Evolutionary conservation across 805 yeast genomes (phyloP).

Genomic region (Saccharomycopsis babjevae): DNA sequence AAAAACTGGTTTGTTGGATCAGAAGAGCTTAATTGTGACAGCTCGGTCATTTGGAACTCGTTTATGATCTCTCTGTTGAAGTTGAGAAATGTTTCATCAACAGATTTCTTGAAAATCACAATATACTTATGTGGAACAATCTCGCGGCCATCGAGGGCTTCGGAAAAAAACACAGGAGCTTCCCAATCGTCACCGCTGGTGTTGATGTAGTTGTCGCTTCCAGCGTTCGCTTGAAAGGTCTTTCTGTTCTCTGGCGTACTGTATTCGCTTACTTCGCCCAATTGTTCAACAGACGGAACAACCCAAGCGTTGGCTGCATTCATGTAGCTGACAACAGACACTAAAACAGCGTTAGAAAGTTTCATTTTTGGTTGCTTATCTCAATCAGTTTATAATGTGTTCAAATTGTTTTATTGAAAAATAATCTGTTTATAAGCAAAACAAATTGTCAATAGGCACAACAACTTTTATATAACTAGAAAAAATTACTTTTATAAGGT

Average conservation of each 20-base stretch:
- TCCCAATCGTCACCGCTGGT: neutral
- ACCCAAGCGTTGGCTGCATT: slow-evolving; percentile 40
- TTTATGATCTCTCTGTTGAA: slow-evolving; percentile 63
- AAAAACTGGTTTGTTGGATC: slow-evolving; percentile 32
- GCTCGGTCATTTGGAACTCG: slow-evolving; percentile 37
- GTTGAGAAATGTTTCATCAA: slow-evolving; percentile 40
- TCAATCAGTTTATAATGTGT: too few species aligned
- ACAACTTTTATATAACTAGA: too few species aligned
- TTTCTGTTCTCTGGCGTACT: neutral
- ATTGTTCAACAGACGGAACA: slow-evolving; percentile 33
- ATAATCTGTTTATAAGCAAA: too few species aligned
- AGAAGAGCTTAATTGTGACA: slow-evolving; percentile 27
- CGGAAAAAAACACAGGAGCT: neutral
- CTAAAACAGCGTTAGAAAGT: slow-evolving; percentile 22
- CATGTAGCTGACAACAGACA: slow-evolving; percentile 29
- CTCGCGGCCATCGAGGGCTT: neutral
- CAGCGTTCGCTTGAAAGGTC: neutral
- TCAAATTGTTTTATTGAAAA: neutral
- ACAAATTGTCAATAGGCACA: too few species aligned
- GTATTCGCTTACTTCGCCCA: neutral
- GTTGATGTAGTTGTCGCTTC: neutral
- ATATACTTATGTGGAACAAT: slow-evolving; percentile 6
- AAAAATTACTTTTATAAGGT: too few species aligned
- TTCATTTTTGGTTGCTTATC: slow-evolving; percentile 15
- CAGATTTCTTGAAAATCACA: slow-evolving; percentile 28